phyloP scores from a whole-genome alignment of 2,329 filamentous ascomycete species.

The Zasmidium angulare region DNA sequence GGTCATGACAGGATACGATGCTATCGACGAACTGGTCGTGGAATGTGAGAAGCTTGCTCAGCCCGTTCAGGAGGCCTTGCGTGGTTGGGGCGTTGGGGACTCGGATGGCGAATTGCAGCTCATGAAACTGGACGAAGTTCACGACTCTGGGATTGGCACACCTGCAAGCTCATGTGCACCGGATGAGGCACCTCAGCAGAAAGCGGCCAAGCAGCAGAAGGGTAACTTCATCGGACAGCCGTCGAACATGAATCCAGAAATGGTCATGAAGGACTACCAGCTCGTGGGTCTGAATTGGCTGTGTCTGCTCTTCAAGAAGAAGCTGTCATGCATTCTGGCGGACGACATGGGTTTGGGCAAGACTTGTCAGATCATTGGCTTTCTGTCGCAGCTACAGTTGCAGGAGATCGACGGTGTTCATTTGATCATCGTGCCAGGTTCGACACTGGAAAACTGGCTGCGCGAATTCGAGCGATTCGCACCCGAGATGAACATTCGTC shows the following conservation, averaged over 20 bases:
- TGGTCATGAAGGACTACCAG: slow-evolving; percentile 88
- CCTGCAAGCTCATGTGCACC: slow-evolving; percentile 45
- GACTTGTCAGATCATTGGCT: slow-evolving; percentile 93
- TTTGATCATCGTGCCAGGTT: slow-evolving; percentile 86
- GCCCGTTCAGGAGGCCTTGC: slow-evolving; percentile 64
- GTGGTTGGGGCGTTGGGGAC: slow-evolving; percentile 65
- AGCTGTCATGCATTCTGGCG: slow-evolving; percentile 84
- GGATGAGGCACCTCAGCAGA: slow-evolving; percentile 30
- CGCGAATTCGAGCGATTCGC: slow-evolving; percentile 87
- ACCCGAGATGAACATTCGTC: slow-evolving; percentile 68
- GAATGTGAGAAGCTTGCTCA: slow-evolving; percentile 73
- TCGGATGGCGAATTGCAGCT: slow-evolving; percentile 61
- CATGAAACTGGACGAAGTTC: slow-evolving; percentile 53
- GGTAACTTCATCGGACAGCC: slow-evolving; percentile 64
- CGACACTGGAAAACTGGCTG: slow-evolving; percentile 94
- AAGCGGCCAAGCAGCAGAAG: slow-evolving; percentile 39
- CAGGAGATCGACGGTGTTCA: slow-evolving; percentile 68
- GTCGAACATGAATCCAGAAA: slow-evolving; percentile 69
- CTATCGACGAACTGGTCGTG: slow-evolving; percentile 77
- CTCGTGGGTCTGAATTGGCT: slow-evolving; percentile 95
- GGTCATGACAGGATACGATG: slow-evolving; percentile 77
- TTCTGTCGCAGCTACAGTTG: slow-evolving; percentile 80
- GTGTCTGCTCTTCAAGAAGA: slow-evolving; percentile 73
- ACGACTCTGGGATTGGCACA: slow-evolving; percentile 69
- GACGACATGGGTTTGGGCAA: slow-evolving; percentile 97